These are phyloP conservation scores for Xylariaceae sp. DNA, from an alignment of 2,329 filamentous ascomycete genomes.

Conservation along the genomic window DNA sequence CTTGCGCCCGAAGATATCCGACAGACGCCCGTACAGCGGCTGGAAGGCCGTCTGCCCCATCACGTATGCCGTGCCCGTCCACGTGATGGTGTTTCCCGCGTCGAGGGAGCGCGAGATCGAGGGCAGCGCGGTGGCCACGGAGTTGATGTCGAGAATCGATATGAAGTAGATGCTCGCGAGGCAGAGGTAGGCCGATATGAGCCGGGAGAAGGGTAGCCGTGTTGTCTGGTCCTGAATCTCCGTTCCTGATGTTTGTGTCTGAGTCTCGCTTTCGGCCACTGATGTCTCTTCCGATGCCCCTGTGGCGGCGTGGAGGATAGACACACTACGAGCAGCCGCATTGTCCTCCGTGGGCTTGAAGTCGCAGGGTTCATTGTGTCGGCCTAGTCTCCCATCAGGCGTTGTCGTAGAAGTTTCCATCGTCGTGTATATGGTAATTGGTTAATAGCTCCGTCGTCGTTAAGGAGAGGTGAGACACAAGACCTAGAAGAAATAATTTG, in stretches of 20 bases:
- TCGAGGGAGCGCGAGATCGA: constrained; percentile 25
- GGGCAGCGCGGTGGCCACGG: constrained; percentile 25
- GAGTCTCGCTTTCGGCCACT: background rate
- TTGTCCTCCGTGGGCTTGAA: background rate
- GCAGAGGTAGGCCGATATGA: constrained; percentile 23
- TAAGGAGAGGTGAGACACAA: background rate
- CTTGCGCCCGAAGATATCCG: constrained; percentile 51
- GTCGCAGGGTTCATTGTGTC: background rate
- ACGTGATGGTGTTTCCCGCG: constrained; percentile 22
- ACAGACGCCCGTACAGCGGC: constrained; percentile 48
- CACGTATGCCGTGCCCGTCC: constrained; percentile 26
- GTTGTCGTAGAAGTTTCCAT: background rate
- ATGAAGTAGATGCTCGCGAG: constrained; percentile 23
- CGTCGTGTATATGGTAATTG: background rate
- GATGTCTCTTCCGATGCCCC: background rate
- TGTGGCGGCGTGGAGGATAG: background rate
- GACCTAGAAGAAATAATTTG: background rate
- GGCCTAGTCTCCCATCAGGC: background rate
- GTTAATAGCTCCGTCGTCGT: background rate
- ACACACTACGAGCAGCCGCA: background rate
- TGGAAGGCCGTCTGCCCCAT: constrained; percentile 44
- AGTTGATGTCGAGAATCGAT: constrained; percentile 25
- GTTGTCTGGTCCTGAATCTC: constrained; percentile 18
- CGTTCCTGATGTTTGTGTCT: background rate
- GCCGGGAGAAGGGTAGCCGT: constrained; percentile 20